Conservation (phyloP, 2,329 filamentous ascomycete species). For the Exophiala viscosa region DNA sequence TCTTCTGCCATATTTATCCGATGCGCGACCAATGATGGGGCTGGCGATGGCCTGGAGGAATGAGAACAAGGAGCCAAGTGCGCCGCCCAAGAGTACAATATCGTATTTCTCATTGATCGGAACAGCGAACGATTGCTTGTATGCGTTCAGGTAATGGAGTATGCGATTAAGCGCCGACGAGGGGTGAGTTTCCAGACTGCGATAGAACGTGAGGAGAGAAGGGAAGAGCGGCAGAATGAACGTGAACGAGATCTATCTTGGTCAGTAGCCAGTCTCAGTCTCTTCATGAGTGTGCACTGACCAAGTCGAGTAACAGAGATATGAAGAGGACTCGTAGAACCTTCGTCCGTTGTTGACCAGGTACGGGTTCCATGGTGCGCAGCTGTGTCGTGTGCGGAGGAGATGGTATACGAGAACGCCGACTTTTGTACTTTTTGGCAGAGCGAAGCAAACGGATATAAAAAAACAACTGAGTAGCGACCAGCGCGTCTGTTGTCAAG, state of each 20-base stretch:
- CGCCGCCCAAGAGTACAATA: conserved; percentile 90
- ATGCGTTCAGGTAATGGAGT: conserved; percentile 79
- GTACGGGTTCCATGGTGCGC: conserved; percentile 34
- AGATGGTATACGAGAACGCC: not conserved
- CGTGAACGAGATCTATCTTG: conserved; percentile 82
- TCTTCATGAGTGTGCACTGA: conserved; percentile 43
- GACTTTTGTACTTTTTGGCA: not conserved
- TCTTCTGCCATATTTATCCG: conserved; percentile 81
- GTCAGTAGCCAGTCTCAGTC: not conserved
- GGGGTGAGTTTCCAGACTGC: conserved; percentile 65
- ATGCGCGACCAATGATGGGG: conserved; percentile 82
- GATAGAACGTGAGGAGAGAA: conserved; percentile 93
- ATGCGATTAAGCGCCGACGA: conserved; percentile 73
- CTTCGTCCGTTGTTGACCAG: conserved; percentile 59
- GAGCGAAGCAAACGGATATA: not conserved
- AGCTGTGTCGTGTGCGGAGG: not conserved
- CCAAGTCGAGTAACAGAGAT: conserved; percentile 83
- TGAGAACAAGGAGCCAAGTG: conserved; percentile 88
- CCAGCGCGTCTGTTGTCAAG: conserved; percentile 2
- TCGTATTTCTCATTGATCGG: conserved; percentile 97
- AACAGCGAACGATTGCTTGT: conserved; percentile 87
- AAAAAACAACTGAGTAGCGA: not conserved
- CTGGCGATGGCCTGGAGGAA: conserved; percentile 89
- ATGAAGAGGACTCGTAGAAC: conserved; percentile 85
- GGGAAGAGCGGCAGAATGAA: conserved; percentile 97